phyloP scores from a whole-genome alignment of 169 alveolate species.

The Eimeria acervulina region DNA sequence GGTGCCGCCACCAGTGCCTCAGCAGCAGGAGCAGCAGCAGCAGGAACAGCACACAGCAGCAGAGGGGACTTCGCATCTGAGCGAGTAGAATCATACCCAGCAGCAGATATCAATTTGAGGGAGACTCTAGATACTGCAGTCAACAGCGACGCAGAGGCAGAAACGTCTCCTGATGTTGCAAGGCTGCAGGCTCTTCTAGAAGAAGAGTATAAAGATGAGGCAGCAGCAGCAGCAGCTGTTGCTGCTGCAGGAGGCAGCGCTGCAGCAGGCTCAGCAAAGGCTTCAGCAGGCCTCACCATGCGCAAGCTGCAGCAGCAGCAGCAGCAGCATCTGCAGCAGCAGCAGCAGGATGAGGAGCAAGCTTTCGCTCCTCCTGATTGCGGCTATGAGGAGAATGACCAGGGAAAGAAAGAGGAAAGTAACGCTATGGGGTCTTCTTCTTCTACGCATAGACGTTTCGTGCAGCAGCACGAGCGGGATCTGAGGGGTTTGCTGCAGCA shows the following conservation, averaged over 20 bases:
- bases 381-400: too few species aligned
- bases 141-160: neutral
- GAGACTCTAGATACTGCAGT: neutral
- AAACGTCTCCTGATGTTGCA: neutral
- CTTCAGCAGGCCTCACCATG: too few species aligned
- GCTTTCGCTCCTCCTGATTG: neutral
- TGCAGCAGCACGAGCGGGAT: too few species aligned
- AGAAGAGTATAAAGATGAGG: neutral
- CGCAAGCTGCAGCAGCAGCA: too few species aligned
- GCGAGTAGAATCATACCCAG: too few species aligned
- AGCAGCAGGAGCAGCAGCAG: neutral
- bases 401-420: too few species aligned
- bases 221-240: slow-evolving; percentile 31
- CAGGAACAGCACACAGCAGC: too few species aligned
- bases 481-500: neutral
- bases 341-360: neutral
- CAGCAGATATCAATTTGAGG: too few species aligned
- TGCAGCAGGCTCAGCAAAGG: too few species aligned
- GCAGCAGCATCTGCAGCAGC: too few species aligned
- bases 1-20: neutral
- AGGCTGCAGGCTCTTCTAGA: neutral
- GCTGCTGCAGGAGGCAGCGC: neutral
- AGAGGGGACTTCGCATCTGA: neutral
- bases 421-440: too few species aligned
- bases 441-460: too few species aligned